Conservation (phyloP, 2,329 filamentous ascomycete genomes). For the Apiospora sp. region DNA sequence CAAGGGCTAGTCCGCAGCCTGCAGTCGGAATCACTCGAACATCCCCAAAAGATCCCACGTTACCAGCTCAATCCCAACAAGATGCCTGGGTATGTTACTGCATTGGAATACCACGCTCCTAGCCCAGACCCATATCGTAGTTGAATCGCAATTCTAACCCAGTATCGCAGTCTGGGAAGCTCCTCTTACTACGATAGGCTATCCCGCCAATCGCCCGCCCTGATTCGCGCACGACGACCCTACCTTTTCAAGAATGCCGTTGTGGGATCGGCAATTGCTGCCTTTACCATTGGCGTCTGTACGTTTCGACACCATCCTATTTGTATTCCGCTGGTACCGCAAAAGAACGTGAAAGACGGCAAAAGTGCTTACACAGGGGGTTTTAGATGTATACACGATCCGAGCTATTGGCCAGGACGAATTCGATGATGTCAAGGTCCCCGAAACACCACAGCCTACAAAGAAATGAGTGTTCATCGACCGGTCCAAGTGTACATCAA, state of each 20-base stretch:
- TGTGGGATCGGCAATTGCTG: slow-evolving; percentile 78
- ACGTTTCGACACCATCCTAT: slow-evolving; percentile 50
- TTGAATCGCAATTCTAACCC: not conserved
- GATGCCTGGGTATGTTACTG: slow-evolving; percentile 23
- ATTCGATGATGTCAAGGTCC: slow-evolving; percentile 94
- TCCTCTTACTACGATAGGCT: slow-evolving; percentile 90
- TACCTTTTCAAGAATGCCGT: slow-evolving; percentile 90
- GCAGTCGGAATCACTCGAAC: not conserved
- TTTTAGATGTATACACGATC: slow-evolving; percentile 69
- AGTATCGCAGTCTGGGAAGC: slow-evolving; percentile 50
- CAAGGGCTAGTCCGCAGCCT: slow-evolving; percentile 1
- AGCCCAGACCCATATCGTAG: not conserved
- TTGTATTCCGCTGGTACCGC: not conserved
- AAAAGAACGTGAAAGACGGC: too few relatives aligned
- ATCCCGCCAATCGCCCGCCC: slow-evolving; percentile 84
- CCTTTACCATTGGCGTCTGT: slow-evolving; percentile 88
- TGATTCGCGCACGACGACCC: slow-evolving; percentile 89
- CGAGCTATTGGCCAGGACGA: slow-evolving; percentile 92
- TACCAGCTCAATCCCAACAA: not conserved
- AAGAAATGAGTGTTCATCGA: slow-evolving; percentile 34
- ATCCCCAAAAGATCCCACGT: not conserved
- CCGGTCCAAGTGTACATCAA: not conserved
- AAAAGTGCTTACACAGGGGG: not conserved
- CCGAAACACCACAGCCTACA: slow-evolving; percentile 70
- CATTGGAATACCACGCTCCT: not conserved